Evolutionary conservation across 2,329 filamentous ascomycete species (phyloP), one percentile per base, ranked within the genome.

Genomic region (Phoma sp.): DNA sequence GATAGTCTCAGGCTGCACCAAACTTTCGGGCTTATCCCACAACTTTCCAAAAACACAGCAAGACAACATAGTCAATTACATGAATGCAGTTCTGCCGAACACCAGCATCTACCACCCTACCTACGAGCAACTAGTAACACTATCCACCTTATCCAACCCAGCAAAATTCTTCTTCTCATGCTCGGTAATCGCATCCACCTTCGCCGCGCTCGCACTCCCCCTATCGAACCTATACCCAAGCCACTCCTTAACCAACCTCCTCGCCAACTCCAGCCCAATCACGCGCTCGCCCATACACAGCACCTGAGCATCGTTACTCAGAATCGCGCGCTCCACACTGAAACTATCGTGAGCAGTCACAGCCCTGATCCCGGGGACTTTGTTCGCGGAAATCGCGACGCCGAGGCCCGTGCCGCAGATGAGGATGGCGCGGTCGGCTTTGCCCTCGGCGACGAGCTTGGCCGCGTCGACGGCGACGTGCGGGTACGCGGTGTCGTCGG

Each of bases 261-360:
- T 83, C 38, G 91, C 91, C 37, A 96, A 76, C 78, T 96, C 91
- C 42, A 95, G 73, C 0, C 91, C 91, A 39, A 96, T 84, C 0
- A 96, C 91, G 22, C 91, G 80, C 82, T 96, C 89, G 0, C 91
- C 91, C 81, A 96, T 88, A 72, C 91, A 96, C 58, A 96, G 78
- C 29, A 96, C 90, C 77, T 96, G 91, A 3, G 90, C 90, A 72
- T 96, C 88, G 74, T 96, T 96, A 78, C 88, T 91, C 67, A 93
- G 77, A 9, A 96, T 84, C 18, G 89, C 86, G 44, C 90, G 79
- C 81, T 96, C 91, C 5, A 96, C 90, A 51, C 84, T 88, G 79
- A 93, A 96, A 62, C 86, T 88, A 72, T 96, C 91, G 73, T 96
- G 91, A 1, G 91, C 91, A 4, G 91, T 96, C 14, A 96, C 91